phyloP scores from a whole-genome alignment of 2,329 filamentous ascomycete genomes.

The Aspergillus glaucus region DNA sequence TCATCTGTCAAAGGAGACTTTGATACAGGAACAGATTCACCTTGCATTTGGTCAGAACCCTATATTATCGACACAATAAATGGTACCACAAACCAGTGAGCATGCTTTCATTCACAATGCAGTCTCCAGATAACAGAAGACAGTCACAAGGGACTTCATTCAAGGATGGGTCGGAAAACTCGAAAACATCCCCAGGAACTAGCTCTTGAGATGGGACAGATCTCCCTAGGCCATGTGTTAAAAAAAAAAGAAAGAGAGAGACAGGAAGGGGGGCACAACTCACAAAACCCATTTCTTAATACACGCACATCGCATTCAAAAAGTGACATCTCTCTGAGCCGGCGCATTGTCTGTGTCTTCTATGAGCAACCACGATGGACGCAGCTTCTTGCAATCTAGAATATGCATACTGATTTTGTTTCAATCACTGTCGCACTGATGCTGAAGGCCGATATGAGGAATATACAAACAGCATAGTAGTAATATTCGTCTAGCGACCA shows the following conservation, averaged over 20 bases:
- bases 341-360: conserved; percentile 66
- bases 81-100: conserved; percentile 56
- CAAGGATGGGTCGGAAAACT: conserved; percentile 87
- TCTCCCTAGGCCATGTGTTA: conserved; percentile 52
- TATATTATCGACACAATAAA: not conserved
- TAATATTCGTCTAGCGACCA: conserved; percentile 98
- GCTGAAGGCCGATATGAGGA: conserved; percentile 87
- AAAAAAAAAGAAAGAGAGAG: not conserved
- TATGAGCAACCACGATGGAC: conserved; percentile 7
- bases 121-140: conserved; percentile 83
- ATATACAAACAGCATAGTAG: conserved; percentile 94
- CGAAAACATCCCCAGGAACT: conserved; percentile 92
- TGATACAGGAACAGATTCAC: conserved; percentile 93
- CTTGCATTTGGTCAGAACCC: conserved; percentile 34
- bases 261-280: conserved; percentile 21
- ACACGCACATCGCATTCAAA: conserved; percentile 96
- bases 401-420: conserved; percentile 64
- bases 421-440: conserved; percentile 85
- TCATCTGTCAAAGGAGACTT: conserved; percentile 81
- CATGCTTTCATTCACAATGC: conserved; percentile 99
- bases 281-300: conserved; percentile 88
- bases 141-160: conserved; percentile 88
- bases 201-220: conserved; percentile 80
- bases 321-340: conserved; percentile 81
- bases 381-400: not conserved